Conservation (phyloP, 1,284 basidiomycete genomes). For the Cutaneotrichosporon cutaneum region DNA sequence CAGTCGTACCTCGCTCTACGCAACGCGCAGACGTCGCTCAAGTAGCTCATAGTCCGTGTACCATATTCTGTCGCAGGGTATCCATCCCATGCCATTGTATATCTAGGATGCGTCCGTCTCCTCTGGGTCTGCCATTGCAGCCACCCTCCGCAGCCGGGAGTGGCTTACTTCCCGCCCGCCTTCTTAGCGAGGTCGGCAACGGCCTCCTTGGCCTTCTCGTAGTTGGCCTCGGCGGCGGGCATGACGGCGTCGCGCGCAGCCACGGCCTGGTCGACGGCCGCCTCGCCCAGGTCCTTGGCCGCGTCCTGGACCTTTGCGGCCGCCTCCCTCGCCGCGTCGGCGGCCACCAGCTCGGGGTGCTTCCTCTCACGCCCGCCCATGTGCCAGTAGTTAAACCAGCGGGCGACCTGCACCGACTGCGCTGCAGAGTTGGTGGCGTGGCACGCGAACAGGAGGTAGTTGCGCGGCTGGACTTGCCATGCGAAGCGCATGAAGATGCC, state of each 20-base stretch:
- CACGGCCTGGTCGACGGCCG: conserved; percentile 19
- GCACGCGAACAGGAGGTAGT: conserved; percentile 90
- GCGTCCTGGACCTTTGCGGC: conserved; percentile 12
- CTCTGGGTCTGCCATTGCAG: background rate
- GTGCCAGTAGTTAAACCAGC: conserved; percentile 84
- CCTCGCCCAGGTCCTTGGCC: conserved; percentile 10
- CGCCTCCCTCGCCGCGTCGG: conserved; percentile 19
- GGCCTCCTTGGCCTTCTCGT: conserved; percentile 33
- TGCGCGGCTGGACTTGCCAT: conserved; percentile 91
- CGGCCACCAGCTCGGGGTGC: conserved; percentile 31
- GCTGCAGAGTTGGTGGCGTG: conserved; percentile 87
- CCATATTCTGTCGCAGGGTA: conserved; percentile 3
- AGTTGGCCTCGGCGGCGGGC: conserved; percentile 22
- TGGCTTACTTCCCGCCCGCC: conserved; percentile 10
- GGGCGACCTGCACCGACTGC: conserved; percentile 74
- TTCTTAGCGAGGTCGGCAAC: conserved; percentile 7
- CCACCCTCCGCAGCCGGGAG: too few relatives aligned
- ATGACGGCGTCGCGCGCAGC: conserved; percentile 17
- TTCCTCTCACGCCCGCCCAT: conserved; percentile 50
- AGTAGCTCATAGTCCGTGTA: conserved; percentile 24
- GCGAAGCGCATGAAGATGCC: conserved; percentile 95
- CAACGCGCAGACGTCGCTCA: conserved; percentile 49
- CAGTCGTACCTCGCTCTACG: conserved; percentile 51
- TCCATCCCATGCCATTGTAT: conserved; percentile 10
- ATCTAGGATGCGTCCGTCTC: conserved; percentile 5